A percentile compares a stretch with the other conserved stretches of the same genome.
phyloP scores from a whole-genome alignment of 2,329 filamentous ascomycete species.

The Aspergillus piperis region DNA sequence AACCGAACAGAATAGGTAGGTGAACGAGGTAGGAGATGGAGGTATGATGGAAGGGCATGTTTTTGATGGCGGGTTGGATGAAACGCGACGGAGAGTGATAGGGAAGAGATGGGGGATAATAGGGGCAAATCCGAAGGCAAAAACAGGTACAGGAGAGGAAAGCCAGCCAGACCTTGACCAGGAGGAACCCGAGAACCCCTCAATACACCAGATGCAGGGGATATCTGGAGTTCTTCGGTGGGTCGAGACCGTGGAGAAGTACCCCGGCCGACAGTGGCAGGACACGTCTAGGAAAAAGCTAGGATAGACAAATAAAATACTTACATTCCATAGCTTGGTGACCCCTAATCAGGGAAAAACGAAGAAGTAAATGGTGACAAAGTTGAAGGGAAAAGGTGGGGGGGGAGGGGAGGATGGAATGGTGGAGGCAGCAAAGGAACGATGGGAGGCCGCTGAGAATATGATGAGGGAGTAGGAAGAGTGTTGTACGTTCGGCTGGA shows the following conservation, averaged over 20 bases:
- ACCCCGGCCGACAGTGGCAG: conserved; percentile 37
- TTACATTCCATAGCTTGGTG: conserved; percentile 62
- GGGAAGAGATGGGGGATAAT: conserved; percentile 21
- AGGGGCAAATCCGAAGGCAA: conserved; percentile 23
- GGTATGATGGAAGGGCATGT: conserved; percentile 39
- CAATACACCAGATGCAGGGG: conserved; percentile 21
- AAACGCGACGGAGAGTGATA: conserved; percentile 32
- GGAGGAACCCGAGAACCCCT: conserved; percentile 18
- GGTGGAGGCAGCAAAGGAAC: conserved; percentile 37
- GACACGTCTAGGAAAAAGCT: conserved; percentile 28
- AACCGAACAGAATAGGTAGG: conserved; percentile 25
- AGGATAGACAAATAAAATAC: conserved; percentile 44
- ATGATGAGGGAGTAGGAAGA: conserved; percentile 40
- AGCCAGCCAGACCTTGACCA: conserved; percentile 19
- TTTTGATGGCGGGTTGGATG: conserved; percentile 44
- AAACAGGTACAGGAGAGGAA: conserved; percentile 23
- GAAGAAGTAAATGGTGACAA: conserved; percentile 37
- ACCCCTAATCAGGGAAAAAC: conserved; percentile 45
- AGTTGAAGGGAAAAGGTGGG: conserved; percentile 23
- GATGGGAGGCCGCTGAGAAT: conserved; percentile 32
- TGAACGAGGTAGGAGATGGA: conserved; percentile 29
- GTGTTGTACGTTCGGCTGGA: conserved; percentile 32
- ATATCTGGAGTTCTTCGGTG: conserved; percentile 36
- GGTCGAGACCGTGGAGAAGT: conserved; percentile 45
- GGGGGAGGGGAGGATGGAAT: conserved; percentile 25